phyloP scores from a whole-genome alignment of 1,284 basidiomycete genomes.

The Cutaneotrichosporon mucoides region DNA sequence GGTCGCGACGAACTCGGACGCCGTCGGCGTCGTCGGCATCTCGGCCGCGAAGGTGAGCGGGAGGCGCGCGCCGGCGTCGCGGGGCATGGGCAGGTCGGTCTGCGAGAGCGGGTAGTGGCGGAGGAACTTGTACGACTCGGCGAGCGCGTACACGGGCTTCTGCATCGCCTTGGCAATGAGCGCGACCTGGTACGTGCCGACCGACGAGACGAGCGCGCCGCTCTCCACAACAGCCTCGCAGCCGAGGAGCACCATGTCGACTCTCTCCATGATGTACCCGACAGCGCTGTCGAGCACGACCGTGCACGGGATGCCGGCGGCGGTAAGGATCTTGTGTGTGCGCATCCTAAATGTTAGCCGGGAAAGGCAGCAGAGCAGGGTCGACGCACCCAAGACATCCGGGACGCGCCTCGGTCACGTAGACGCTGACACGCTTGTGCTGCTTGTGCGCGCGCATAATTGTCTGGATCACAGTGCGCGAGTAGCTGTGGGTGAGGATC shows the following conservation, averaged over 20 bases:
- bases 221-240: conserved; percentile 97
- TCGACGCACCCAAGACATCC: conserved; percentile 31
- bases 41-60: conserved; percentile 29
- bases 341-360: conserved; percentile 59
- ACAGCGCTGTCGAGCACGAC: conserved; percentile 95
- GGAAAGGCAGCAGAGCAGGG: too few relatives aligned
- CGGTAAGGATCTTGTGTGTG: conserved; percentile 77
- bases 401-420: conserved; percentile 66
- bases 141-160: conserved; percentile 94
- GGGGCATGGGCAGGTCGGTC: conserved; percentile 73
- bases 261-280: conserved; percentile 92
- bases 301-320: conserved; percentile 89
- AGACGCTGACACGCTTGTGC: conserved; percentile 90
- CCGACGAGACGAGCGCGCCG: conserved; percentile 58
- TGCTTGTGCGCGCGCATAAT: conserved; percentile 77
- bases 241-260: conserved; percentile 91
- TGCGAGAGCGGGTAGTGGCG: conserved; percentile 94
- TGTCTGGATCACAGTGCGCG: conserved; percentile 93
- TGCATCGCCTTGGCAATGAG: conserved; percentile 90
- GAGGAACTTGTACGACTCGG: conserved; percentile 98
- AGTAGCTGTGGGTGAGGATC: conserved; percentile 95
- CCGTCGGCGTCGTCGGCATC: conserved; percentile 8
- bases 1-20: too few relatives aligned
- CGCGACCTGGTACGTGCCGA: conserved; percentile 93
- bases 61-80: conserved; percentile 4